phyloP scores from a whole-genome alignment of 2,329 filamentous ascomycete species.

The Hypoxylon sp. region DNA sequence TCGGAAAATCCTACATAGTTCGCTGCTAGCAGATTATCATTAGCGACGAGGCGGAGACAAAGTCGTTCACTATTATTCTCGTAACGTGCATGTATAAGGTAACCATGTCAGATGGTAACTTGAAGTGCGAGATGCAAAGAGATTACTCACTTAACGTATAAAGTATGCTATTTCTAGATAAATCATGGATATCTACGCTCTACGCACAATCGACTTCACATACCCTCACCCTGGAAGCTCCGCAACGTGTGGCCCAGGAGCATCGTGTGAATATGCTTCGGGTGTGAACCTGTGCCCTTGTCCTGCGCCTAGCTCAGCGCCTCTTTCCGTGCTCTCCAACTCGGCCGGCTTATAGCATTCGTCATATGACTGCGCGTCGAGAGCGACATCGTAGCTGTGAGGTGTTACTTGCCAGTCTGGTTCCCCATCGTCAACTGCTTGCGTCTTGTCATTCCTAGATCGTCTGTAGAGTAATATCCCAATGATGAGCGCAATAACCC shows the following conservation, averaged over 20 bases:
- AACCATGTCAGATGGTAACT: no score
- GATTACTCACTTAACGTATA: not conserved
- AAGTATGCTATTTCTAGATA: not conserved
- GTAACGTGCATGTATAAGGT: no score
- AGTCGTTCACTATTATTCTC: no score
- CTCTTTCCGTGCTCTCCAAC: slow-evolving; percentile 14
- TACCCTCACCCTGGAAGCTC: slow-evolving; percentile 28
- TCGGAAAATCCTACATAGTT: no score
- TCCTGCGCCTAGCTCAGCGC: slow-evolving; percentile 18
- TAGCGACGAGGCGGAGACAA: no score
- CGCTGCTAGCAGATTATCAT: no score
- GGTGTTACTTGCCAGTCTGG: slow-evolving; percentile 17
- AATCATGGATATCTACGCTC: slow-evolving; percentile 3
- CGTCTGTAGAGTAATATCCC: slow-evolving; percentile 42
- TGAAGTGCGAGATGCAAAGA: no score
- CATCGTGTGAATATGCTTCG: slow-evolving; percentile 1
- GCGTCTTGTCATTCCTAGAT: slow-evolving; percentile 28
- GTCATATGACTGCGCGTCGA: slow-evolving; percentile 1
- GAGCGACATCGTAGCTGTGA: slow-evolving; percentile 6
- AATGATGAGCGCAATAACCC: slow-evolving; percentile 34
- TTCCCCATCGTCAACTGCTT: slow-evolving; percentile 14
- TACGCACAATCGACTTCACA: not conserved
- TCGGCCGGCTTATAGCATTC: slow-evolving; percentile 28
- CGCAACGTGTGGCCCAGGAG: not conserved
- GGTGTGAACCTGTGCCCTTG: slow-evolving; percentile 12